Evolutionary conservation across 768 basidiomycete genomes (phyloP).

Genomic region (Tricholoma sp.): DNA sequence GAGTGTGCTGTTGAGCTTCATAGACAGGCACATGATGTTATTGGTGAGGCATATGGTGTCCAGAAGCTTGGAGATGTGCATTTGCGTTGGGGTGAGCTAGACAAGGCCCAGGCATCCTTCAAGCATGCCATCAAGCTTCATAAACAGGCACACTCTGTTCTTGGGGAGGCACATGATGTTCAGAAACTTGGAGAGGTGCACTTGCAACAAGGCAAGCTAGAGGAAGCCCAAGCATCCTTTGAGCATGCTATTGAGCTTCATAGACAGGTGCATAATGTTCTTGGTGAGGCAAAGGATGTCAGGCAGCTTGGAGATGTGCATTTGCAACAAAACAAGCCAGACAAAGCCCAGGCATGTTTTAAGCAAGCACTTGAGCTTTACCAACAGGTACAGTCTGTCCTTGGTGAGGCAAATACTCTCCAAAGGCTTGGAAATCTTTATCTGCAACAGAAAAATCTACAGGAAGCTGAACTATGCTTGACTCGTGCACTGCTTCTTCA

Average conservation of each 20-base stretch:
- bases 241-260: not conserved
- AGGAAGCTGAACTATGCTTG: constrained; percentile 16
- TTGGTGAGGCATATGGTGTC: too few relatives aligned
- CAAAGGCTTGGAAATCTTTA: constrained; percentile 11
- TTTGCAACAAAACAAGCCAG: constrained; percentile 12
- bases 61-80: not conserved
- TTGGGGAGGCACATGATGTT: not conserved
- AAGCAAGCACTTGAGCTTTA: constrained; percentile 13
- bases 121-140: not conserved
- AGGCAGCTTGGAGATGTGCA: constrained; percentile 12
- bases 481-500: not conserved
- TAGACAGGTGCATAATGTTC: constrained; percentile 2
- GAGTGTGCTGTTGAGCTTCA: too few relatives aligned
- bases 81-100: not conserved
- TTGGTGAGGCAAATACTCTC: constrained; percentile 15
- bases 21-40: too few relatives aligned
- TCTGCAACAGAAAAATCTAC: not conserved
- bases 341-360: constrained; percentile 14
- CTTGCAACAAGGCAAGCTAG: not conserved
- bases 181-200: not conserved
- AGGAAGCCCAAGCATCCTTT: not conserved
- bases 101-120: not conserved
- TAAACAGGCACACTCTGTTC: not conserved
- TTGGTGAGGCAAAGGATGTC: constrained; percentile 11
- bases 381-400: constrained; percentile 8